Evolutionary conservation across 768 basidiomycete genomes (phyloP).

Genomic region (Hydnomerulius pinastri): DNA sequence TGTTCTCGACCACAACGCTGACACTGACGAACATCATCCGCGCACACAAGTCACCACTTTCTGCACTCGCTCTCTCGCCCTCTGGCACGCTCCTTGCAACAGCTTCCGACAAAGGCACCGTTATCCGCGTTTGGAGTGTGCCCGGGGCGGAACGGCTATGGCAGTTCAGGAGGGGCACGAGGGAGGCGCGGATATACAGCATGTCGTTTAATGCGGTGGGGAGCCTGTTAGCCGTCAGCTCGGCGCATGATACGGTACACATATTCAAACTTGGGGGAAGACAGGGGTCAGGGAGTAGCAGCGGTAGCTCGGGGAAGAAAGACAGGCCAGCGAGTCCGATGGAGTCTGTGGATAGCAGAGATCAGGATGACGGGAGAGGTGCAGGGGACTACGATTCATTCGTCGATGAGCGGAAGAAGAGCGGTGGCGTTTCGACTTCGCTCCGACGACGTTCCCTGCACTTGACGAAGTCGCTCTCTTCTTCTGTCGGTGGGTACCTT

Average conservation of each 20-base stretch:
- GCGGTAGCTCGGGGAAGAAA: constrained; percentile 17
- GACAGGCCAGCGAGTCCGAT: constrained; percentile 55
- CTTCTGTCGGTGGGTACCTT: constrained; percentile 82
- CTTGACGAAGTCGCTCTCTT: constrained; percentile 70
- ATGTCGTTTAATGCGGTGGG: constrained; percentile 84
- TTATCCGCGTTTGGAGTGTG: constrained; percentile 91
- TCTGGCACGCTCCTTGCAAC: constrained; percentile 91
- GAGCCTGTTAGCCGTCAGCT: constrained; percentile 85
- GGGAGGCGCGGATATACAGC: constrained; percentile 83
- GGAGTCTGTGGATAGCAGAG: constrained; percentile 64
- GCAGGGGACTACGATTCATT: constrained; percentile 88
- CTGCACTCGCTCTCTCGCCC: constrained; percentile 82
- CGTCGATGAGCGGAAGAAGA: constrained; percentile 73
- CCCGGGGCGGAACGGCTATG: constrained; percentile 93
- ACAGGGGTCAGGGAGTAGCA: constrained; percentile 19
- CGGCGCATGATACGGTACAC: constrained; percentile 94
- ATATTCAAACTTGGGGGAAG: constrained; percentile 82
- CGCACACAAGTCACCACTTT: constrained; percentile 94
- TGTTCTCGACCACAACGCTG: constrained; percentile 92
- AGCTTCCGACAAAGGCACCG: constrained; percentile 92
- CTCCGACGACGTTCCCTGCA: constrained; percentile 73
- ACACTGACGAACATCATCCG: constrained; percentile 95
- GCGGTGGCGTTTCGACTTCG: constrained; percentile 56
- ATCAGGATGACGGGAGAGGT: constrained; percentile 52
- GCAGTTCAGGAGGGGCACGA: constrained; percentile 90